A percentile compares a stretch with the other conserved stretches of the same genome.
phyloP scores from a whole-genome alignment of 164 flowering plant genomes.

The Aristolochia fimbriata region DNA sequence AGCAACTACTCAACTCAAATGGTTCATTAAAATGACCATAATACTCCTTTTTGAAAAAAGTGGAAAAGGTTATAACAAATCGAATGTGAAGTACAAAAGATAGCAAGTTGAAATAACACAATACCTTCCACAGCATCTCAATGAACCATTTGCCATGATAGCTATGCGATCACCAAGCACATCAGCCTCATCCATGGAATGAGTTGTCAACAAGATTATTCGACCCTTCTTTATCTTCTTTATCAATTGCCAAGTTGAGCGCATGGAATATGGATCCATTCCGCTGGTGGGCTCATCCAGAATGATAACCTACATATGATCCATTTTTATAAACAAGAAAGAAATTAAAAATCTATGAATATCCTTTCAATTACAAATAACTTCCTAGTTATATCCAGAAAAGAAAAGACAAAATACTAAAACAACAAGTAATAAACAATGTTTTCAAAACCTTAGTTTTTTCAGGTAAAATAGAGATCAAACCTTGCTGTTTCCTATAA shows the following conservation, averaged over 20 bases:
- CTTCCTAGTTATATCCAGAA: too few species aligned
- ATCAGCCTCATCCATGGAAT: slow-evolving; percentile 99
- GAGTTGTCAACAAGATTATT: slow-evolving; percentile 85
- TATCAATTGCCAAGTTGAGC: slow-evolving; percentile 93
- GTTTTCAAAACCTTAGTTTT: too few species aligned
- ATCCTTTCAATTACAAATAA: too few species aligned
- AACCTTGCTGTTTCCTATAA: slow-evolving; percentile 96
- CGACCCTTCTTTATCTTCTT: slow-evolving; percentile 85
- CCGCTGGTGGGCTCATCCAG: slow-evolving; percentile 99
- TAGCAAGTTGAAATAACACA: not conserved
- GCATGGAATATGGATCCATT: slow-evolving; percentile 99
- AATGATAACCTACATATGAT: slow-evolving; percentile 57
- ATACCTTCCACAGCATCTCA: slow-evolving; percentile 97
- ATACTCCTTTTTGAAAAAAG: too few species aligned
- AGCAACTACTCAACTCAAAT: too few species aligned
- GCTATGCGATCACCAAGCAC: slow-evolving; percentile 97
- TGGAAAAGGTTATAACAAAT: too few species aligned
- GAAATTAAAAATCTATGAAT: too few species aligned
- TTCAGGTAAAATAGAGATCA: too few species aligned
- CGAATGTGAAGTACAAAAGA: not conserved
- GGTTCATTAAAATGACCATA: too few species aligned
- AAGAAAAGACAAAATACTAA: too few species aligned
- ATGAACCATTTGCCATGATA: slow-evolving; percentile 94
- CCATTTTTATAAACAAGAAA: not conserved
- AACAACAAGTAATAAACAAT: too few species aligned